Conservation (phyloP, 768 basidiomycete genomes). For the Boletus eberwhitei region DNA sequence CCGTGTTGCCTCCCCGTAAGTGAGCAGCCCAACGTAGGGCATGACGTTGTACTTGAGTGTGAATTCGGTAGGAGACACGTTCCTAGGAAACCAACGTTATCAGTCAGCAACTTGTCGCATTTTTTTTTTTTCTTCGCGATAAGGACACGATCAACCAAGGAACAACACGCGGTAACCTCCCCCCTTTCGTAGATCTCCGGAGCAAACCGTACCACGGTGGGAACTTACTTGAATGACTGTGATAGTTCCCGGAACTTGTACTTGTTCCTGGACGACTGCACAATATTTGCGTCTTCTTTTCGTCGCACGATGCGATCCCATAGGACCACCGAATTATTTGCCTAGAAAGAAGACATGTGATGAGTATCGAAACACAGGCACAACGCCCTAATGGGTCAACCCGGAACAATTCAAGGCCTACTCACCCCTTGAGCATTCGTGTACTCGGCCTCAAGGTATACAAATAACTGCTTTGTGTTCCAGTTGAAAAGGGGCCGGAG, state of each 20-base stretch:
- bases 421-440: constrained; percentile 68
- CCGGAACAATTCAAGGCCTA: constrained; percentile 13
- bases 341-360: constrained; percentile 36
- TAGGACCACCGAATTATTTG: constrained; percentile 75
- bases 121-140: constrained; percentile 3
- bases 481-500: constrained; percentile 83
- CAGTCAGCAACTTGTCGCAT: constrained; percentile 9
- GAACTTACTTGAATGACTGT: constrained; percentile 67
- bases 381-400: constrained; percentile 21
- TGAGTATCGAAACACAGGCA: constrained; percentile 7
- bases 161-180: constrained; percentile 19
- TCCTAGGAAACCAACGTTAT: constrained; percentile 40
- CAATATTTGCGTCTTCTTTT: constrained; percentile 66
- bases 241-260: constrained; percentile 79
- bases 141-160: constrained; percentile 13
- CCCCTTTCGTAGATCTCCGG: neutral
- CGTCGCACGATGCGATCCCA: constrained; percentile 92
- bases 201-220: neutral
- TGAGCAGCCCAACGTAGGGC: constrained; percentile 82
- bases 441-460: constrained; percentile 86
- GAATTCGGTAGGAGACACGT: constrained; percentile 63
- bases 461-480: constrained; percentile 95
- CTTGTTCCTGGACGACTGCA: constrained; percentile 60
- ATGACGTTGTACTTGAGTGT: constrained; percentile 84
- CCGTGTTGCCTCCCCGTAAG: constrained; percentile 68